Percentiles rank a stretch among this genome's conserved stretches.
Conservation (phyloP, 2,329 filamentous ascomycete genomes). For the Periconia sp. region DNA sequence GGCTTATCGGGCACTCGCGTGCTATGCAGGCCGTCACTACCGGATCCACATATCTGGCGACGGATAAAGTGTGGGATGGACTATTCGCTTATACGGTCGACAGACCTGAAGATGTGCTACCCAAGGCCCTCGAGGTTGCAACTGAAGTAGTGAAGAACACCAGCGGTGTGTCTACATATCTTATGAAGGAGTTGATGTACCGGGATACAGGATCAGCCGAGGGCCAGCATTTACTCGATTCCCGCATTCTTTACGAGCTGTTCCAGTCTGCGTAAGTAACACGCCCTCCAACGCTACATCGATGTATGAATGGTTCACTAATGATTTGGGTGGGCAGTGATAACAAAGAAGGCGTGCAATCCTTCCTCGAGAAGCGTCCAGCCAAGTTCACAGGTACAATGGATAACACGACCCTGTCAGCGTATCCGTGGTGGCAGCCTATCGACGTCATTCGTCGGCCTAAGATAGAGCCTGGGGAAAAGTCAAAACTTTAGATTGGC, state of each 20-base stretch:
- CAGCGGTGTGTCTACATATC: conserved; percentile 65
- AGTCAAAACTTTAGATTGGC: conserved; percentile 33
- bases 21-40: conserved; percentile 72
- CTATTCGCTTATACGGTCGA: conserved; percentile 72
- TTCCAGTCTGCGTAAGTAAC: conserved; percentile 58
- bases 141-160: conserved; percentile 71
- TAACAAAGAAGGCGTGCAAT: conserved; percentile 69
- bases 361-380: conserved; percentile 73
- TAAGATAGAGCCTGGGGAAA: conserved; percentile 39
- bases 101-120: conserved; percentile 64
- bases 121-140: conserved; percentile 69
- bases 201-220: conserved; percentile 65
- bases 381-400: conserved; percentile 67
- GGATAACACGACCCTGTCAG: conserved; percentile 63
- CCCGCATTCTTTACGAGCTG: conserved; percentile 66
- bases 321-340: conserved; percentile 54
- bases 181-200: conserved; percentile 77
- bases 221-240: conserved; percentile 73
- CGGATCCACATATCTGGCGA: conserved; percentile 63
- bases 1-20: conserved; percentile 68
- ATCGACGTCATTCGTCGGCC: conserved; percentile 53
- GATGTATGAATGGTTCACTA: neutral
- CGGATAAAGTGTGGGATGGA: conserved; percentile 59
- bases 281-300: neutral
- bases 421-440: conserved; percentile 73